A percentile compares a stretch with the other conserved stretches of the same genome.
These are phyloP conservation scores for Entomophthora muscae DNA, from an alignment of 371 early-diverging fungal species.

Conservation along the genomic window DNA sequence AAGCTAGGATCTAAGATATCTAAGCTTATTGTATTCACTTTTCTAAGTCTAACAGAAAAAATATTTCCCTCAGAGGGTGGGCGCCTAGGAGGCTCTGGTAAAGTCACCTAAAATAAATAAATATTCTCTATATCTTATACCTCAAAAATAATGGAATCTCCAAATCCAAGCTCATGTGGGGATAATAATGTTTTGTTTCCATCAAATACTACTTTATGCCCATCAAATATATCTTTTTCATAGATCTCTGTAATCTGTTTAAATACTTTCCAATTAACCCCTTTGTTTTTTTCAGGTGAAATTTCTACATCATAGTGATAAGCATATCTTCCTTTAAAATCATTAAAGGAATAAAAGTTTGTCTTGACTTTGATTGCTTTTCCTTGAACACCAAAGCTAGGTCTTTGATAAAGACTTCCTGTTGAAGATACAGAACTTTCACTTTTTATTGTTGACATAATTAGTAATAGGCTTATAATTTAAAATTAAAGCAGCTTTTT, in stretches of 20 bases:
- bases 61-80: slow-evolving; percentile 13
- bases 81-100: slow-evolving; percentile 22
- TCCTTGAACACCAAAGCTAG: background rate
- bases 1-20: slow-evolving; percentile 29
- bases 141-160: background rate
- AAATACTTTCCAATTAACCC: background rate
- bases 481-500: too few relatives aligned
- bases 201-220: background rate
- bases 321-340: background rate
- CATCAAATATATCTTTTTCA: background rate
- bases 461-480: too few relatives aligned
- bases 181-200: background rate
- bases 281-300: background rate
- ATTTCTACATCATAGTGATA: background rate
- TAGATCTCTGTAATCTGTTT: background rate
- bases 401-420: background rate
- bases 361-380: background rate
- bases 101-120: slow-evolving; percentile 15
- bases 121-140: background rate
- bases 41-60: slow-evolving; percentile 31
- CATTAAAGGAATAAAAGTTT: background rate
- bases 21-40: slow-evolving; percentile 33
- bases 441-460: background rate
- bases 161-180: background rate
- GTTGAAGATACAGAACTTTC: background rate